Conservation (phyloP, 169 alveolate genomes). For the Plasmodium gonderi region DNA sequence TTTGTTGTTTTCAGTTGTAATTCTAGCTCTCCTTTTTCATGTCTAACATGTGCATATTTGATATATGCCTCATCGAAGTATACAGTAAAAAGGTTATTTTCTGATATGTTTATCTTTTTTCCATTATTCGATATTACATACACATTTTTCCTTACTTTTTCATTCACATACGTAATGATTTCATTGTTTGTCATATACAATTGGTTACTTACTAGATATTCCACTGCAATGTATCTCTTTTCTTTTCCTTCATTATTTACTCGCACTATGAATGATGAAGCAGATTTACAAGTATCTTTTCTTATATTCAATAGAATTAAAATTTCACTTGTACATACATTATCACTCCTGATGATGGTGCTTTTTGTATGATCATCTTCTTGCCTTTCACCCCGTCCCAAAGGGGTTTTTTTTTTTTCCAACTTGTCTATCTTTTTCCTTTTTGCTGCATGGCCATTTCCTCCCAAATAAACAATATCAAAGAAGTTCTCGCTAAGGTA, state of each 20-base stretch:
- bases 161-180: not conserved
- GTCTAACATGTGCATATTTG: slow-evolving; percentile 5
- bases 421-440: not conserved
- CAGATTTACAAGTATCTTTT: slow-evolving; percentile 16
- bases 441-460: not conserved
- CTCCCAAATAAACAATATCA: slow-evolving; percentile 21
- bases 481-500: slow-evolving; percentile 44
- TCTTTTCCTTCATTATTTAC: slow-evolving; percentile 4
- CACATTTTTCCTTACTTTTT: not conserved
- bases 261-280: slow-evolving; percentile 19
- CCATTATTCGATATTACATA: slow-evolving; percentile 29
- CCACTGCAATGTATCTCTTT: slow-evolving; percentile 26
- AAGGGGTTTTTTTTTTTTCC: not conserved
- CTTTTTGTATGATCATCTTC: not conserved
- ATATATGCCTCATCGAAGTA: slow-evolving; percentile 29
- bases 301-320: slow-evolving; percentile 27
- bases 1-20: not conserved
- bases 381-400: not conserved
- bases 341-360: slow-evolving; percentile 8
- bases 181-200: slow-evolving; percentile 5
- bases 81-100: slow-evolving; percentile 14
- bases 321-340: slow-evolving; percentile 29
- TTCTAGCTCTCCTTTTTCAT: slow-evolving; percentile 12
- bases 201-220: slow-evolving; percentile 22
- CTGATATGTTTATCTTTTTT: slow-evolving; percentile 7